phyloP scores from a whole-genome alignment of 345 rosid species.

The Gossypium raimondii region DNA sequence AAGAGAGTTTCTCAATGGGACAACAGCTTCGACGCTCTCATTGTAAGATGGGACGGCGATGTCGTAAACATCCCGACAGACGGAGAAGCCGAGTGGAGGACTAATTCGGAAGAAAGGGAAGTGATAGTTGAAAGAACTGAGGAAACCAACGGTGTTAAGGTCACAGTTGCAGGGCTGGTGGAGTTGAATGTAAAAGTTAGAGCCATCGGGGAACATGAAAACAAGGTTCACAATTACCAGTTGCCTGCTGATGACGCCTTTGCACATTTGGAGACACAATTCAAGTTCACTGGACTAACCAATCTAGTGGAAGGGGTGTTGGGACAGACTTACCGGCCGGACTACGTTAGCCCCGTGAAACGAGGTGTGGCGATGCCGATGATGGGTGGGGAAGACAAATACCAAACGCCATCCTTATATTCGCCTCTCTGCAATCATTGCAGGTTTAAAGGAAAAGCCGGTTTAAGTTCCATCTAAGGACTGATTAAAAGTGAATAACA shows the following conservation, averaged over 20 bases:
- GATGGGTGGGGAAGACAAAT: slow-evolving; percentile 69
- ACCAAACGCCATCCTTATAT: slow-evolving; percentile 45
- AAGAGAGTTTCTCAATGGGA: slow-evolving; percentile 48
- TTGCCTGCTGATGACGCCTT: slow-evolving; percentile 49
- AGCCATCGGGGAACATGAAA: slow-evolving; percentile 53
- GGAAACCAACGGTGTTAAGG: slow-evolving; percentile 39
- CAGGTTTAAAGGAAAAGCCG: slow-evolving; percentile 26
- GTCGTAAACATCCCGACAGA: slow-evolving; percentile 29
- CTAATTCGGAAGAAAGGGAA: slow-evolving; percentile 20
- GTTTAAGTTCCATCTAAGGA: background rate
- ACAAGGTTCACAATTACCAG: slow-evolving; percentile 53
- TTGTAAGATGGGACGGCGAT: slow-evolving; percentile 39
- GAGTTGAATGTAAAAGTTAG: slow-evolving; percentile 44
- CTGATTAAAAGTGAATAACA: background rate
- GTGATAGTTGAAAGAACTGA: slow-evolving; percentile 49
- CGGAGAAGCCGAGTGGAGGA: slow-evolving; percentile 50
- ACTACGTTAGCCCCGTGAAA: slow-evolving; percentile 53
- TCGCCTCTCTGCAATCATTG: slow-evolving; percentile 49
- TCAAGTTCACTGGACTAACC: slow-evolving; percentile 40
- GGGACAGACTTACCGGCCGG: slow-evolving; percentile 64
- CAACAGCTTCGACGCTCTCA: slow-evolving; percentile 40
- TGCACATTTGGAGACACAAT: slow-evolving; percentile 69
- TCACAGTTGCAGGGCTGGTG: slow-evolving; percentile 38
- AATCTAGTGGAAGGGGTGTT: slow-evolving; percentile 61
- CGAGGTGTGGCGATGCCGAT: slow-evolving; percentile 62